Evolutionary conservation across 768 basidiomycete genomes (phyloP), one percentile per base, ranked within the genome.

Genomic region (Neoboletus subvelutipes): DNA sequence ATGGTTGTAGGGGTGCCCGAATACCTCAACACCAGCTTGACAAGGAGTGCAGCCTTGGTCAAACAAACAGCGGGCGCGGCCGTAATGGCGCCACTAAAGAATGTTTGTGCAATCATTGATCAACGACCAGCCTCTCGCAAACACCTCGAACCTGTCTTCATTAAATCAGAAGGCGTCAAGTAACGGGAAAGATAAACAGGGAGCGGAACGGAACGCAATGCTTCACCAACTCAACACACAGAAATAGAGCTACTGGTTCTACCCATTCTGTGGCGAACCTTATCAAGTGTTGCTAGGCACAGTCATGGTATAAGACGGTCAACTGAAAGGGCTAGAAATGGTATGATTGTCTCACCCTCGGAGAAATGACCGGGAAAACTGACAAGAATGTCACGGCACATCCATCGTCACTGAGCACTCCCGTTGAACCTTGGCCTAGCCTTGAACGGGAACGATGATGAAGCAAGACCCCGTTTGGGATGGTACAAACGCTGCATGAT

Each of bases 261-360:
- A 28, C 45, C 54, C 48, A 58, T 45, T 15, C 13, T 39, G 37
- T 24, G 18, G 24, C 8, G 47, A 43, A 34, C 45, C 15, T 45
- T 41, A 24, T 47, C 45, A 47, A 51, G 28, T 36, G 50, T 58
- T 48, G 36, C 31, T 42, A 59, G 57, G 59, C 26, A 53, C 47
- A 18, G 13, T 59, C 34, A 22, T 18, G 0, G n/a, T 10, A 20
- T 1, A 20, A 40, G 18, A 20, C n/a, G 57, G 43, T n/a, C 10
- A n/a, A 43, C 41, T 17, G 45, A 24, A 28, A 33, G 17, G 10
- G 37, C 37, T 39, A 36, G 46, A 53, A 18, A 53, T 18, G 57
- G 37, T n/a, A 33, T 24, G 9, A 54, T 29, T 20, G 28, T 50
- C 59, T 60, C 52, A 59, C 28, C 11, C 15, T n/a, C 39, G 39